Conservation (phyloP, 2,329 filamentous ascomycete genomes). For the Aspergillus arachidicola region DNA sequence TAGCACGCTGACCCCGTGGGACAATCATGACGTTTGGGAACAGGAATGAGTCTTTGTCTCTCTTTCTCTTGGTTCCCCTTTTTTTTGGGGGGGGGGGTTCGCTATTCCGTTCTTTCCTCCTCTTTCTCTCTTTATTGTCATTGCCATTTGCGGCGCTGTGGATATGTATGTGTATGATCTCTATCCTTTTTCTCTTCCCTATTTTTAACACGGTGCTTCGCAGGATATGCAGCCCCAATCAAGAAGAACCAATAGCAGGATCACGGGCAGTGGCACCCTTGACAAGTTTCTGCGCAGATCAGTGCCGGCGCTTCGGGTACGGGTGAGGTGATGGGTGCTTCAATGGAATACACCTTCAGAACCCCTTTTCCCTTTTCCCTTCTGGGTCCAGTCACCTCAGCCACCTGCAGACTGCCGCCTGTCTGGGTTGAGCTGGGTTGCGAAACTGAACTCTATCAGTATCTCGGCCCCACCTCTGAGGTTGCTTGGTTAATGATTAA, state of each 20-base stretch:
- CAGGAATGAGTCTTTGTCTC: neutral
- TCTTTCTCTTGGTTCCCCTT: neutral
- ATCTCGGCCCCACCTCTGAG: constrained; percentile 11
- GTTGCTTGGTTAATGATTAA: constrained; percentile 12
- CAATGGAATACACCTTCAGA: neutral
- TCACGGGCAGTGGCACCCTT: neutral
- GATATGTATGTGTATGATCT: neutral
- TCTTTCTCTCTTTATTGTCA: neutral
- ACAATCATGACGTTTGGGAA: neutral
- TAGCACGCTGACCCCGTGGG: constrained; percentile 1
- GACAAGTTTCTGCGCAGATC: constrained; percentile 5
- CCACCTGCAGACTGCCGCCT: constrained; percentile 8
- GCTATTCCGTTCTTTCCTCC: neutral
- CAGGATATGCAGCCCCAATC: neutral
- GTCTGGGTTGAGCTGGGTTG: constrained; percentile 4
- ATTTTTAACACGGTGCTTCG: neutral
- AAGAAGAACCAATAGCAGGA: neutral
- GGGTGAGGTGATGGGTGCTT: neutral
- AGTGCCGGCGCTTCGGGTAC: constrained; percentile 6
- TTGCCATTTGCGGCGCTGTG: neutral
- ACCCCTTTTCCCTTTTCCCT: constrained; percentile 2
- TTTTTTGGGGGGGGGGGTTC: neutral
- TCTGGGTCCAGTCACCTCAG: constrained; percentile 3
- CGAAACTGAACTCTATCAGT: constrained; percentile 15
- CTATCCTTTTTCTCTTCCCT: neutral